Conservation (phyloP, 2,329 filamentous ascomycete species). For the Dryadomyces sulphureus region DNA sequence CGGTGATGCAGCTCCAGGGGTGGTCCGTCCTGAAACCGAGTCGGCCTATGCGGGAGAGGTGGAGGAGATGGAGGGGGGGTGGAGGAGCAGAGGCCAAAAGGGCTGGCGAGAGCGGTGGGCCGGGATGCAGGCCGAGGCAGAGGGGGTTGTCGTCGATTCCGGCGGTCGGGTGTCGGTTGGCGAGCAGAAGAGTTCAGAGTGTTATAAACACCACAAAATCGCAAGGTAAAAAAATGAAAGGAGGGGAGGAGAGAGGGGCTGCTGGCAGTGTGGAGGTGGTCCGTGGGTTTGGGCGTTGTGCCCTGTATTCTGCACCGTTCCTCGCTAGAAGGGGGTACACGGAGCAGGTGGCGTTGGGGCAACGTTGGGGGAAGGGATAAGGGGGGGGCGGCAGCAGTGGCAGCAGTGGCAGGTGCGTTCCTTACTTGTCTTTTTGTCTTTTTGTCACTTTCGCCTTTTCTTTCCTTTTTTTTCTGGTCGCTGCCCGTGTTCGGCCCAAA, state of each 20-base stretch:
- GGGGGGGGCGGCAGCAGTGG: neutral
- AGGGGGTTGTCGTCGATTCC: neutral
- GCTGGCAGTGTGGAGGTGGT: slow-evolving; percentile 6
- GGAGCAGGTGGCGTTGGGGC: neutral
- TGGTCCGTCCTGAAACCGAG: neutral
- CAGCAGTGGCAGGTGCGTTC: neutral
- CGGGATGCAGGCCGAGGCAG: neutral
- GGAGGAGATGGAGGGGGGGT: neutral
- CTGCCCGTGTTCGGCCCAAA: too few relatives aligned
- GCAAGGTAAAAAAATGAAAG: slow-evolving; percentile 2
- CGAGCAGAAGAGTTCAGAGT: neutral
- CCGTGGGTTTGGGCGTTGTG: slow-evolving; percentile 3
- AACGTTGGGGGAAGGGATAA: neutral
- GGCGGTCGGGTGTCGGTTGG: neutral
- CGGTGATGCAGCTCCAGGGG: neutral
- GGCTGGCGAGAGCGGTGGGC: neutral
- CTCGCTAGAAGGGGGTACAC: neutral
- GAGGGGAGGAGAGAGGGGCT: slow-evolving; percentile 3
- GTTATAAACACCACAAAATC: slow-evolving; percentile 2
- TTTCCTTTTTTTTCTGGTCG: neutral
- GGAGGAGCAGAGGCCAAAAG: neutral
- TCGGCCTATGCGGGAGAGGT: neutral
- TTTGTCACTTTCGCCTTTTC: neutral
- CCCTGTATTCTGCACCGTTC: slow-evolving; percentile 2
- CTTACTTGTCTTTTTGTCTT: neutral